A percentile compares a stretch with the other conserved stretches of the same genome.
Evolutionary conservation across 2,329 filamentous ascomycete species (phyloP).

Genomic region (Hymenoscyphus occultus): DNA sequence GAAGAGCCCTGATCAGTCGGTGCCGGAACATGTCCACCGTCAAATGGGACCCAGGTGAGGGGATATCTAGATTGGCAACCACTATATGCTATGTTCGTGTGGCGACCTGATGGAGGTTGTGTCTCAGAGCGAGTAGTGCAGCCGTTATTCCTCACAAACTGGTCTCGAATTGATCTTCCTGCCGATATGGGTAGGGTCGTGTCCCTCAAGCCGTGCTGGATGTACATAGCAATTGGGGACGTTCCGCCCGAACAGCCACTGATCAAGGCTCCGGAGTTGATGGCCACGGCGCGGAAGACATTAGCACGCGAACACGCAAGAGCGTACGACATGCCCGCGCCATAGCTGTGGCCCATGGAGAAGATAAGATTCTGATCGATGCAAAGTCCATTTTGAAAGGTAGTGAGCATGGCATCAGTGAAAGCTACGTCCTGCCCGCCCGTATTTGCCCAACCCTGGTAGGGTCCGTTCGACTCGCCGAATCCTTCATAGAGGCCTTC

Average conservation of each 20-base stretch:
- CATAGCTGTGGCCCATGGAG: conserved; percentile 39
- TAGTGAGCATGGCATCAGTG: conserved; percentile 34
- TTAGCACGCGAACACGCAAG: conserved; percentile 37
- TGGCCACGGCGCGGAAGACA: conserved; percentile 37
- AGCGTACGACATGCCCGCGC: conserved; percentile 38
- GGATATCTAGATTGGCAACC: too few relatives aligned
- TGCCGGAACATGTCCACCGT: too few relatives aligned
- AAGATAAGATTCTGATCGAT: conserved; percentile 36
- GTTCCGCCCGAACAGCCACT: conserved; percentile 35
- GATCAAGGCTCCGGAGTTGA: conserved; percentile 30
- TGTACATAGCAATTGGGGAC: conserved; percentile 37
- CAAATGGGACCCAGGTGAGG: too few relatives aligned
- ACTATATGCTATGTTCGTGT: too few relatives aligned
- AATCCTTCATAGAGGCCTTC: too few relatives aligned
- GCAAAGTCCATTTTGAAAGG: conserved; percentile 36
- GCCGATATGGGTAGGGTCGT: conserved; percentile 36
- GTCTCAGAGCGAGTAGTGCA: conserved; percentile 19
- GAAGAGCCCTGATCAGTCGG: too few relatives aligned
- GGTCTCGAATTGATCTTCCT: conserved; percentile 38
- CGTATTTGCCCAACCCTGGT: conserved; percentile 36
- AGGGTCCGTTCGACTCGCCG: too few relatives aligned
- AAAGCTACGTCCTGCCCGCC: conserved; percentile 38
- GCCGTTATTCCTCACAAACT: conserved; percentile 40
- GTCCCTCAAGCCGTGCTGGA: conserved; percentile 40
- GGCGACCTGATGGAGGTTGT: neutral